Base-by-base conservation (phyloP, 345 rosid species). In the Excoecaria cochinchinensis region DNA sequence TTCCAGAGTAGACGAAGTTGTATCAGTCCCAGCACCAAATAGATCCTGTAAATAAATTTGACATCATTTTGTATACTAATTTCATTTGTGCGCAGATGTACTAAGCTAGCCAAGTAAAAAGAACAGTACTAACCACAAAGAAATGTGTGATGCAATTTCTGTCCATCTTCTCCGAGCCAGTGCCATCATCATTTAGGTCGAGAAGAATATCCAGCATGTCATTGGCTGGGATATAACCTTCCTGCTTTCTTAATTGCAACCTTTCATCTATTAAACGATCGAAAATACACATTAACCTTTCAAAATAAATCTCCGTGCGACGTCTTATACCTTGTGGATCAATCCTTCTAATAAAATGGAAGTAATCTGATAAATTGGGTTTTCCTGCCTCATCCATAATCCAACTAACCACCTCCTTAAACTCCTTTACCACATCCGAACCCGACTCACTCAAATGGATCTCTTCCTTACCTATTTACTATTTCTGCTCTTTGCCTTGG, bases 1-100 rank as follows among this genome's bases (percentile, higher is more conserved):
- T 48, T 90, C 89, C 60, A 90, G 8, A 13, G 90, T 82, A 81
- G 40, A 81, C 6, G 89, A 79, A 39, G 85, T 86, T 31, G 87
- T 83, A 36, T 88, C 89, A 0, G 87, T 74, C 7, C 90, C 90
- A 0, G 86, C 86, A 19, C 6, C 82, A 50, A 89, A 85, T 48
- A 89, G 67, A 55, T 63, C 86, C 88, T 86, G 74, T 50, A 52
- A 21, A 42, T 42, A 42, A 4, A 44, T 6, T 44, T 58, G 15
- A 21, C 25, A 0, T 22, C 9, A 55, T 55, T 16, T 3, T 55
- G 6, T 55, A 4, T 10, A 1, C 7, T 11, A 53, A 53, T 53
- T 19, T 13, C 19, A 14, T 31, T 31, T 31, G 31, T 31, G 31
- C 31, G 14, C 6, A 13, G 14, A 14, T 53, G 5, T 14, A 13